These are phyloP conservation scores for Elongisporangium anandrum DNA, from an alignment of 352 stramenopile genomes.

Conservation along the genomic window DNA sequence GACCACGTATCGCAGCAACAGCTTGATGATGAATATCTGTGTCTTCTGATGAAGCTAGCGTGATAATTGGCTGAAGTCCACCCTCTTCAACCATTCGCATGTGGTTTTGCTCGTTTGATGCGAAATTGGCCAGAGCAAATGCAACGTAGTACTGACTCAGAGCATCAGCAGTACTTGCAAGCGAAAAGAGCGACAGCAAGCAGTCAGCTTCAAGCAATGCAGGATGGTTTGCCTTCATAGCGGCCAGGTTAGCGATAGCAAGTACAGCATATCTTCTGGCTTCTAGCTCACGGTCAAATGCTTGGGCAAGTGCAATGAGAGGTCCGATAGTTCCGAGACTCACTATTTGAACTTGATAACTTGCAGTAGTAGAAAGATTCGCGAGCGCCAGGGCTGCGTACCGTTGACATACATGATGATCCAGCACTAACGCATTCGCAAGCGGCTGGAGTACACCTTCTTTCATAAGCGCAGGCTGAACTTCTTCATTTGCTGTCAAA, in stretches of 20 bases:
- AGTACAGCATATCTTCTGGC: constrained; percentile 92
- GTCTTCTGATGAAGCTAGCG: constrained; percentile 87
- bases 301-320: constrained; percentile 83
- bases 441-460: constrained; percentile 91
- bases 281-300: constrained; percentile 91
- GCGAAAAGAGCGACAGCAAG: constrained; percentile 88
- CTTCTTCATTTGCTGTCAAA: constrained; percentile 92
- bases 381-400: constrained; percentile 92
- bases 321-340: constrained; percentile 91
- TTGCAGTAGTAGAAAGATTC: constrained; percentile 92
- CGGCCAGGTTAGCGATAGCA: constrained; percentile 93
- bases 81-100: constrained; percentile 93
- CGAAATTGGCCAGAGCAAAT: constrained; percentile 94
- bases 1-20: constrained; percentile 89
- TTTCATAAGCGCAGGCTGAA: constrained; percentile 89
- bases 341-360: constrained; percentile 94
- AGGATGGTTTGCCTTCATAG: constrained; percentile 94
- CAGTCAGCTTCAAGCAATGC: constrained; percentile 90
- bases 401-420: constrained; percentile 91
- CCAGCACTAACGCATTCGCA: constrained; percentile 81
- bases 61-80: constrained; percentile 94
- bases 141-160: constrained; percentile 95
- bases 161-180: constrained; percentile 91
- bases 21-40: constrained; percentile 94
- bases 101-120: constrained; percentile 91